Percentiles rank a stretch among this genome's conserved stretches.
Evolutionary conservation across 495 filamentous ascomycete species (phyloP).

Genomic region (Cairneyella variabilis): DNA sequence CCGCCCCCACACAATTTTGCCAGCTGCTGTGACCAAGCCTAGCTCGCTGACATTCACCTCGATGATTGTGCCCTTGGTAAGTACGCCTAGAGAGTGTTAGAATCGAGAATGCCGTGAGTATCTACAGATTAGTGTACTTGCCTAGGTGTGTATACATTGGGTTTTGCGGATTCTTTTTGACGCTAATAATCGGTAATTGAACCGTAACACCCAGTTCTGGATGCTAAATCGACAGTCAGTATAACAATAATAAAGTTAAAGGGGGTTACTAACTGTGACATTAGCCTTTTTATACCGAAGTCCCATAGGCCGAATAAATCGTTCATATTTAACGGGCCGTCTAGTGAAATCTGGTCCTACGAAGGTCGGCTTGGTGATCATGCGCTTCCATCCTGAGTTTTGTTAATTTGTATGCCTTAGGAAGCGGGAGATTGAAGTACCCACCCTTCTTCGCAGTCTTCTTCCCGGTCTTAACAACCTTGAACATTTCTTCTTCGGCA

Average conservation of each 20-base stretch:
- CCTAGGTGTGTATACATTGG: constrained; percentile 85
- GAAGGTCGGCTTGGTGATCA: constrained; percentile 90
- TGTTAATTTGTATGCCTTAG: not conserved
- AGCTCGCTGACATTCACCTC: constrained; percentile 97
- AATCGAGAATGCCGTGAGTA: too few relatives aligned
- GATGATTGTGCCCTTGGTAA: constrained; percentile 91
- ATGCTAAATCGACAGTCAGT: constrained; percentile 36
- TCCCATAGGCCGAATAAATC: constrained; percentile 54
- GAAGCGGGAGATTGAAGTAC: too few relatives aligned
- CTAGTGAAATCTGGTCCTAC: constrained; percentile 71
- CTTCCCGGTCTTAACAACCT: constrained; percentile 87
- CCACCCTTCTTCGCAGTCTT: constrained; percentile 54
- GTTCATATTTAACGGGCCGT: constrained; percentile 90
- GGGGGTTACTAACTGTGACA: constrained; percentile 50
- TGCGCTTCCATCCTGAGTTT: constrained; percentile 56
- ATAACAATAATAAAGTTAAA: not conserved
- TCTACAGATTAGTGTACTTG: not conserved
- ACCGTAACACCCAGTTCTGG: constrained; percentile 90
- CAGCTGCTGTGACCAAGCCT: constrained; percentile 85
- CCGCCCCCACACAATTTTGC: constrained; percentile 88
- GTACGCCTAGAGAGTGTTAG: constrained; percentile 51
- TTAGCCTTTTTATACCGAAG: constrained; percentile 86
- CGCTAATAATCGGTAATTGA: constrained; percentile 87
- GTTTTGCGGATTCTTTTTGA: constrained; percentile 98
- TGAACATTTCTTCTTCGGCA: constrained; percentile 96